Base-by-base conservation (phyloP, 139 green algal species). In the Micractinium sp. region DNA sequence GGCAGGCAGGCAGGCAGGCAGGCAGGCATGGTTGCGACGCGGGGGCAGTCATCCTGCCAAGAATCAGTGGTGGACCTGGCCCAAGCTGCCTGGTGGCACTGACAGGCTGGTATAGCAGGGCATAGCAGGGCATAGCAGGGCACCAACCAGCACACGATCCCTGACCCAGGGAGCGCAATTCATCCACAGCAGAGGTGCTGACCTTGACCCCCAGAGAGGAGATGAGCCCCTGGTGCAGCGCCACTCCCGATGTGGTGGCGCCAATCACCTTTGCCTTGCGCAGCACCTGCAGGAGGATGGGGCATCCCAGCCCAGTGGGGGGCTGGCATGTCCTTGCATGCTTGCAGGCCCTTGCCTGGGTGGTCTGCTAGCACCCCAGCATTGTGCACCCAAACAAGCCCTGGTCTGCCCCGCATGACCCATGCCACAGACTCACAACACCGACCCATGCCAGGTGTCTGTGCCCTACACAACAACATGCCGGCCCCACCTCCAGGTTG, bases 231-330 rank as follows among this genome's bases (percentile, higher is more conserved):
- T 82, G 93, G 93, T 99, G 98, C 27, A 98, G 91, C 2, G 97
- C 97, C 12, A 97, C 97, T 85, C 99, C 96, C 31, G 97, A 98
- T 91, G 96, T 98, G 7, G 97, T 99, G 97, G 99, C 99, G 16
- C 97, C 97, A 88, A 99, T 95, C 82, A 99, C 95, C 92, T 98
- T 98, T 81, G 96, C 96, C 87, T 98, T 95, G 90, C 96, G 96
- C 0, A 96, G 98, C 91, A 97, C 96, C 78, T 82, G 23, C 25
- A 76, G 27, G 25, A 15, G n/a, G 73, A 81, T 5, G 35, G 36
- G 5, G 36, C 60, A 66, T 66, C 15, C 15, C 14, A 16, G 60
- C 15, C 14, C 15, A 23, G 60, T 66, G 60, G 60, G 60, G 16
- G 60, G 9, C 23, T 23, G 15, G 4, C 35, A 29, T 29, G n/a